Conservation (phyloP, 495 filamentous ascomycete genomes). For the Xylaria cubensis region DNA sequence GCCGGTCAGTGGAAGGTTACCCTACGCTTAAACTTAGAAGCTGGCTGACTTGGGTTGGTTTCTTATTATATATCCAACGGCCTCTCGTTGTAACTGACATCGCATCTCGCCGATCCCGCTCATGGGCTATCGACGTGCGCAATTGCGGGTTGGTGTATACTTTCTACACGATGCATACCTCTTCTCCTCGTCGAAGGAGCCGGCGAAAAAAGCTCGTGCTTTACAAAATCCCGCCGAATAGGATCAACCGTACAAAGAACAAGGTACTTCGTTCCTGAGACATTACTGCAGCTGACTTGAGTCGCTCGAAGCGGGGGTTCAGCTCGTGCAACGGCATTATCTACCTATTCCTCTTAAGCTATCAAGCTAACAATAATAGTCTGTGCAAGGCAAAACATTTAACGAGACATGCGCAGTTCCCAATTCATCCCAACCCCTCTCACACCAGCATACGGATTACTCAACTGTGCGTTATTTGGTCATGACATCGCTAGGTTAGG, state of each 20-base stretch:
- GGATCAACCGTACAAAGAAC: neutral
- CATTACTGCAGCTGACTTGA: conserved; percentile 5
- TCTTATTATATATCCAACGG: neutral
- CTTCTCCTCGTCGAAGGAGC: neutral
- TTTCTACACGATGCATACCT: neutral
- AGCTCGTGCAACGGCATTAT: conserved; percentile 5
- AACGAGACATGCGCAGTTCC: conserved; percentile 12
- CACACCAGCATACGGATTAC: neutral
- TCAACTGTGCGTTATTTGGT: neutral
- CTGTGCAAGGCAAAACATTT: neutral
- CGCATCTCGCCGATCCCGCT: neutral
- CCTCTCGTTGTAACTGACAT: neutral
- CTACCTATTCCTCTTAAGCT: too few relatives aligned
- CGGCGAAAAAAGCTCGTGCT: neutral
- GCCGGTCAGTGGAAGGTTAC: neutral
- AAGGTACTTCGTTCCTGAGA: conserved; percentile 7
- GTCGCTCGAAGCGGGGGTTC: neutral
- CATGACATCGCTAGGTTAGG: neutral
- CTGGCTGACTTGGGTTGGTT: neutral
- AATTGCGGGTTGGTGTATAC: neutral
- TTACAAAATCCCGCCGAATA: neutral
- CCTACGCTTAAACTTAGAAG: neutral
- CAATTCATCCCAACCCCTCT: neutral
- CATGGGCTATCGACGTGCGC: neutral
- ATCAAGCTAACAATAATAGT: neutral